These are phyloP conservation scores for Eutypa lata DNA, from an alignment of 2,329 filamentous ascomycete genomes.

Conservation along the genomic window DNA sequence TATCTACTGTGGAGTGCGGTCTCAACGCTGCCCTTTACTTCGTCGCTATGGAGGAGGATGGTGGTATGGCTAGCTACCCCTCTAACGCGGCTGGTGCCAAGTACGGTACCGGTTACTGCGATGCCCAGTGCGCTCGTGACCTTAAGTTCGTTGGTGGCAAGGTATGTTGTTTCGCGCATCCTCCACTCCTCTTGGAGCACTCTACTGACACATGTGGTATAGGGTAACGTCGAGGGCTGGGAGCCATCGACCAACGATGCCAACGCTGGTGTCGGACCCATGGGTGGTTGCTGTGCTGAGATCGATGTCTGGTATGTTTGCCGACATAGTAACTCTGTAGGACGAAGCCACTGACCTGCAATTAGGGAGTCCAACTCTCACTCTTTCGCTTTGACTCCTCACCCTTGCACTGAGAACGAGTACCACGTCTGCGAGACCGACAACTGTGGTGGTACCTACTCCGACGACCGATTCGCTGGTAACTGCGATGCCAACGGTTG, in stretches of 20 bases:
- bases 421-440: constrained; percentile 46
- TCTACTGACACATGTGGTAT: constrained; percentile 1
- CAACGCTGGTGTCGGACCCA: constrained; percentile 47
- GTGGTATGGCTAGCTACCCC: constrained; percentile 44
- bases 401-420: constrained; percentile 51
- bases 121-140: constrained; percentile 45
- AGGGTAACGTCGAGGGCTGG: constrained; percentile 48
- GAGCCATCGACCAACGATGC: constrained; percentile 44
- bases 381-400: constrained; percentile 59
- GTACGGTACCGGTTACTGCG: constrained; percentile 55
- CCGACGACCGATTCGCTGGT: constrained; percentile 51
- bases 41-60: constrained; percentile 53
- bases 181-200: not conserved
- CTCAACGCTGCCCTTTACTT: constrained; percentile 63
- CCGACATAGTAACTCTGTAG: not conserved
- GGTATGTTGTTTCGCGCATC: constrained; percentile 6
- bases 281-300: constrained; percentile 56
- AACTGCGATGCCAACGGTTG: constrained; percentile 64
- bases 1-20: constrained; percentile 58
- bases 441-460: constrained; percentile 47
- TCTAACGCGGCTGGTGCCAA: constrained; percentile 45
- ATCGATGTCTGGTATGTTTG: constrained; percentile 53
- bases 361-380: constrained; percentile 54
- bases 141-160: constrained; percentile 52
- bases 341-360: constrained; percentile 7